Percentiles rank a stretch among this genome's conserved stretches.
phyloP scores from a whole-genome alignment of 768 basidiomycete species.

The Boletus eberwhitei region DNA sequence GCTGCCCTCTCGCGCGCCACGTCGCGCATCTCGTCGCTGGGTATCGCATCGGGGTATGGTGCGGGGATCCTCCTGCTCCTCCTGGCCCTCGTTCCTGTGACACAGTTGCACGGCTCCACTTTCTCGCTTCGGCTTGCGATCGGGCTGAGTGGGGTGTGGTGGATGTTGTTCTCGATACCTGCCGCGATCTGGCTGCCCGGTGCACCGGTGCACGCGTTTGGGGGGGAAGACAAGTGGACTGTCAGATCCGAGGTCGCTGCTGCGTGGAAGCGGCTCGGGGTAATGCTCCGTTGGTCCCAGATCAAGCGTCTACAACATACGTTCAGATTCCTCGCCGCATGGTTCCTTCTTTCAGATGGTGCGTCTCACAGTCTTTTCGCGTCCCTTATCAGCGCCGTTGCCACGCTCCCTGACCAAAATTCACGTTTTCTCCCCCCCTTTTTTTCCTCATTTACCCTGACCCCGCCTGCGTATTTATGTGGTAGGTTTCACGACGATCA shows the following conservation, averaged over 20 bases:
- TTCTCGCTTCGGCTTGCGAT: conserved; percentile 80
- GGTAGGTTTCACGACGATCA: conserved; percentile 86
- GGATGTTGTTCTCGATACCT: conserved; percentile 79
- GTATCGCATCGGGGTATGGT: conserved; percentile 82
- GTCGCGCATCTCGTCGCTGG: conserved; percentile 78
- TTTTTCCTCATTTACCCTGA: neutral
- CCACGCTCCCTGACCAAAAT: neutral
- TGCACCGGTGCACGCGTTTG: neutral
- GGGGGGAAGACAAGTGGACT: conserved; percentile 37
- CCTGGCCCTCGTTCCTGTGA: conserved; percentile 78
- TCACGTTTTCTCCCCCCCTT: neutral
- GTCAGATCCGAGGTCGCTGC: conserved; percentile 49
- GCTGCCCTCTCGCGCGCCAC: conserved; percentile 65
- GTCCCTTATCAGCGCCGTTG: neutral
- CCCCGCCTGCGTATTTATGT: too few species aligned
- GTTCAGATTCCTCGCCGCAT: conserved; percentile 86
- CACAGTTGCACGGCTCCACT: conserved; percentile 67
- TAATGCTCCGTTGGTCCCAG: conserved; percentile 72
- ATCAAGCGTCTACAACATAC: conserved; percentile 75
- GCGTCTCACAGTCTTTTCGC: conserved; percentile 14
- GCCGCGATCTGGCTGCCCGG: conserved; percentile 73
- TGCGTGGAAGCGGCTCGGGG: conserved; percentile 75
- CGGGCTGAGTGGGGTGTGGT: conserved; percentile 82
- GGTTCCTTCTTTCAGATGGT: conserved; percentile 95
- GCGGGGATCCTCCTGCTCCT: conserved; percentile 77